These are phyloP conservation scores for Chaetothyriales sp. DNA, from an alignment of 2,329 filamentous ascomycete species.

Conservation along the genomic window DNA sequence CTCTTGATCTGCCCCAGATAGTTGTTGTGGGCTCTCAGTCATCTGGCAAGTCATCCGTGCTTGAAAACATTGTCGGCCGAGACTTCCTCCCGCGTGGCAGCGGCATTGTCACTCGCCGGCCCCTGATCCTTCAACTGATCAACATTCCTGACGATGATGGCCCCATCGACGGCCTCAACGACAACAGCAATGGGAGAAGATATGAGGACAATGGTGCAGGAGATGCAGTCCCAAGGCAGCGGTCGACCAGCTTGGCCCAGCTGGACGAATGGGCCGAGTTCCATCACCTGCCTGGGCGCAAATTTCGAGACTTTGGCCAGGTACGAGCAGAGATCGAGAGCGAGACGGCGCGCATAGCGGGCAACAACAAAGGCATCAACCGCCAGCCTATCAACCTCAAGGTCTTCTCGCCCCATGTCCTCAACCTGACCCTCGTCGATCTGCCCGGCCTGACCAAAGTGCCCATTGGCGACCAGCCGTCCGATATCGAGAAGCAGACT, in stretches of 20 bases:
- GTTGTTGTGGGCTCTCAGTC: conserved; percentile 98
- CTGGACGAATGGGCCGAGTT: conserved; percentile 83
- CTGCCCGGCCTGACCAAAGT: conserved; percentile 93
- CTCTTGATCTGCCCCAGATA: conserved; percentile 92
- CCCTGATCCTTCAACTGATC: conserved; percentile 93
- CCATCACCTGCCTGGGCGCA: conserved; percentile 78
- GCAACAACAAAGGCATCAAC: conserved; percentile 97
- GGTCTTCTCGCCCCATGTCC: conserved; percentile 91
- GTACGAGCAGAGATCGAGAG: conserved; percentile 95
- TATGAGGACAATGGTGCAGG: neutral
- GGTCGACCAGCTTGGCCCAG: conserved; percentile 52
- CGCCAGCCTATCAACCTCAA: conserved; percentile 95
- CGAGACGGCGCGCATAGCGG: conserved; percentile 85
- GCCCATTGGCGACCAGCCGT: conserved; percentile 91
- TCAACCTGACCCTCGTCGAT: conserved; percentile 93
- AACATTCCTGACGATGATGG: conserved; percentile 56
- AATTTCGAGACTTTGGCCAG: conserved; percentile 79
- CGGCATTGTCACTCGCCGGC: conserved; percentile 87
- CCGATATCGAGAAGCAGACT: conserved; percentile 97
- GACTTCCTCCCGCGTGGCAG: conserved; percentile 94
- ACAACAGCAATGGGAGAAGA: conserved; percentile 17
- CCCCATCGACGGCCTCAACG: conserved; percentile 52
- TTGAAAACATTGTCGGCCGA: conserved; percentile 96
- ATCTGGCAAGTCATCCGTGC: conserved; percentile 92
- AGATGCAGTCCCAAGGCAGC: conserved; percentile 47